Conservation (phyloP, 1,284 basidiomycete species). For the Ganoderma leucocontextum region DNA sequence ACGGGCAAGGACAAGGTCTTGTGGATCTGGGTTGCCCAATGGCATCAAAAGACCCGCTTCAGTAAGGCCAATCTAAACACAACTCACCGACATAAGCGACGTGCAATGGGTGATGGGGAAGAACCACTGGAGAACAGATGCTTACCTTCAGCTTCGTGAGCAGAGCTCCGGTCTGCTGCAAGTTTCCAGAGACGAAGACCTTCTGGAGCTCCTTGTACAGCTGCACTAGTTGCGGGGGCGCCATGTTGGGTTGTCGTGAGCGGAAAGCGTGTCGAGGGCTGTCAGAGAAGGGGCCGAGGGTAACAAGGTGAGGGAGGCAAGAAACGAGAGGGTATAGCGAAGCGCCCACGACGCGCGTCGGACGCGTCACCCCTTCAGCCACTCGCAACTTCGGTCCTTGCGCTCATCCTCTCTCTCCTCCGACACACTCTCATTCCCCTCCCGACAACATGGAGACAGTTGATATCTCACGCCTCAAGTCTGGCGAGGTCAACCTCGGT, state of each 20-base stretch:
- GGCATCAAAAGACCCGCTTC: slow-evolving; percentile 81
- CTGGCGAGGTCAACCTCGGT: slow-evolving; percentile 94
- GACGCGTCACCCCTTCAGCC: slow-evolving; percentile 45
- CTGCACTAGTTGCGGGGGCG: slow-evolving; percentile 60
- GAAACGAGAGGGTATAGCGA: slow-evolving; percentile 37
- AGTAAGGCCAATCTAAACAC: slow-evolving; percentile 76
- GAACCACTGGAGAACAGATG: slow-evolving; percentile 7
- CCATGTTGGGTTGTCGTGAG: slow-evolving; percentile 48
- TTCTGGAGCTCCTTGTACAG: slow-evolving; percentile 70
- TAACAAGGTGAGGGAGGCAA: slow-evolving; percentile 42
- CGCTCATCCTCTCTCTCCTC: slow-evolving; percentile 38
- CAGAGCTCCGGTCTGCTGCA: slow-evolving; percentile 68
- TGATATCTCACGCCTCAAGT: slow-evolving; percentile 83
- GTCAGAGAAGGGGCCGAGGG: slow-evolving; percentile 28
- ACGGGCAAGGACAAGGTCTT: slow-evolving; percentile 76
- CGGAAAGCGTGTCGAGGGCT: slow-evolving; percentile 15
- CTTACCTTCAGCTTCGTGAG: slow-evolving; percentile 79
- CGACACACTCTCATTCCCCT: slow-evolving; percentile 28
- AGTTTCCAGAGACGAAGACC: slow-evolving; percentile 68
- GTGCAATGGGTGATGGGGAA: not conserved
- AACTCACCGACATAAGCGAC: slow-evolving; percentile 3
- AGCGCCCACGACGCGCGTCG: slow-evolving; percentile 66
- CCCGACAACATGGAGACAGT: slow-evolving; percentile 68
- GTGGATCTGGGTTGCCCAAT: slow-evolving; percentile 60
- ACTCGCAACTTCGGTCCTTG: slow-evolving; percentile 30